A percentile compares a stretch with the other conserved stretches of the same genome.
Evolutionary conservation across 805 yeast species (phyloP).

Genomic region (Monosporozyma siamensis): DNA sequence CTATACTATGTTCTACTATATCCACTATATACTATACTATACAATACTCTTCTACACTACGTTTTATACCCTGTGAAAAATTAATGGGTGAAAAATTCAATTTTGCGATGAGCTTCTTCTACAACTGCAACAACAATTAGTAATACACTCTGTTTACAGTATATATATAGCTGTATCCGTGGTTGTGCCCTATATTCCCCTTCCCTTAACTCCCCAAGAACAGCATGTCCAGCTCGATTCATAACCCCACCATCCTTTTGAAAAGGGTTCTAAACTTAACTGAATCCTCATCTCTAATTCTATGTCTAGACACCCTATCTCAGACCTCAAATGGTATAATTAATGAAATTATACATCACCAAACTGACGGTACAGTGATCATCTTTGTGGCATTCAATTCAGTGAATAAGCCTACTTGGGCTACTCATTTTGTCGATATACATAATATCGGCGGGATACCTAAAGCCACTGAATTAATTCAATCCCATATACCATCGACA

Average conservation of each 20-base stretch:
- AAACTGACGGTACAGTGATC: conserved; percentile 24
- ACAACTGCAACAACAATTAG: no score
- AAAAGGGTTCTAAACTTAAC: conserved; percentile 58
- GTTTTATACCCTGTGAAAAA: no score
- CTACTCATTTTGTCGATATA: conserved; percentile 42
- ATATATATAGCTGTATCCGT: no score
- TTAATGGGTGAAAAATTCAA: no score
- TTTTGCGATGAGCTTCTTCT: no score
- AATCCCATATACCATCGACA: conserved; percentile 17
- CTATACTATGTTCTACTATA: no score
- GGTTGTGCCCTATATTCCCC: no score
- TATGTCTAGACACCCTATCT: conserved; percentile 57
- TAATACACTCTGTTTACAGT: no score
- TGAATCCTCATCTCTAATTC: conserved; percentile 65
- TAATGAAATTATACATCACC: conserved; percentile 45
- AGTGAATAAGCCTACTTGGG: conserved; percentile 40
- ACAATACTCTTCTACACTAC: no score
- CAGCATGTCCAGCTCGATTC: conserved; percentile 32
- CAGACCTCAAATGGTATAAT: conserved; percentile 57
- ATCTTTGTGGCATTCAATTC: conserved; percentile 66
- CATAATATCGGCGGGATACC: conserved; percentile 9
- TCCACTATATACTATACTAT: no score
- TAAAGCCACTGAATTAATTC: conserved; percentile 13
- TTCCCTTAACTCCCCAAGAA: no score
- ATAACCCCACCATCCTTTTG: conserved; percentile 46